Evolutionary conservation across 1,284 basidiomycete genomes (phyloP), one percentile per base, ranked within the genome.

Genomic region (Somion occarium): DNA sequence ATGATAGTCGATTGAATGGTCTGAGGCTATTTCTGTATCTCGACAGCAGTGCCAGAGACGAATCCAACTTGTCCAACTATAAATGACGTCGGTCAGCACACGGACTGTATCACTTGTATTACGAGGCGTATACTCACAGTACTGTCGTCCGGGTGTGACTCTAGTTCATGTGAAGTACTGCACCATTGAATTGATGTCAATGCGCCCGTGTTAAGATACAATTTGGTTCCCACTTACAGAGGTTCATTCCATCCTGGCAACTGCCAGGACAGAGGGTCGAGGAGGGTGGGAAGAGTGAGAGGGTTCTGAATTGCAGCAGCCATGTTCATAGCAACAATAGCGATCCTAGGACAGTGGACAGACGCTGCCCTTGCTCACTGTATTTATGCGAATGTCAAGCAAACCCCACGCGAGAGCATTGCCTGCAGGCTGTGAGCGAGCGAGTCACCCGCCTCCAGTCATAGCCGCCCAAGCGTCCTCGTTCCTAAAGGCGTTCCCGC

Each of bases 11-110:
- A 48, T 64, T 56, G 37, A 63, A 49, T n/a, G 64, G 64, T 9
- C 59, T 57, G n/a, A 65, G 53, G 39, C 58, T 58, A 48, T 67
- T 67, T 44, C 65, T 60, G 55, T 65, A 67, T 51, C 64, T 48
- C 44, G 61, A 60, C 30, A 66, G 62, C 15, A 65, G 46, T 3
- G 65, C 61, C 19, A 65, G 52, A 9, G 65, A 63, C 22, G 46
- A 20, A 56, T 66, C 65, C 0, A 66, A 50, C 22, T 53, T 52
- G 13, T 58, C 59, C 37, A 66, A 44, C 65, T 66, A 48, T 12
- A 34, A 15, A 34, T 7, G 7, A 20, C 11, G 19, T 15, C 7
- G 18, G 20, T 53, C 37, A 53, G 48, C 11, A 46, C 24, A 5
- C 39, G 46, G 46, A 34, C 39, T 39, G 34, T 34, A 12, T 11